phyloP scores from a whole-genome alignment of 176 grass and related monocot species.

The Eragrostis nindensis region DNA sequence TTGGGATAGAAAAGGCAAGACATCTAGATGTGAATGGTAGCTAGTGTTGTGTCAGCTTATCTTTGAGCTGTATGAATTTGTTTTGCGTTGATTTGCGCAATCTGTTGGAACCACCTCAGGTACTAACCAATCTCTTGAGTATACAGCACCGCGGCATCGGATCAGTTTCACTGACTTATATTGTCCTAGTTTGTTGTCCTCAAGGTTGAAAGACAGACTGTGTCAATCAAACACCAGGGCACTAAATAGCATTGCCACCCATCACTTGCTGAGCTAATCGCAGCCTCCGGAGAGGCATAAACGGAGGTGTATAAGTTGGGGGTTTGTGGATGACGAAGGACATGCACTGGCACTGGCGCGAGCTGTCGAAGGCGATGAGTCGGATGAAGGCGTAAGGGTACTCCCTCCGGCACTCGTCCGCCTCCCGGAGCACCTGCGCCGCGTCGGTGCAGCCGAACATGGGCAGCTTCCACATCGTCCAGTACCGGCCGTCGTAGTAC shows the following conservation, averaged over 20 bases:
- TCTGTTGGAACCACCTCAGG: too few species aligned
- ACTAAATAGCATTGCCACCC: too few species aligned
- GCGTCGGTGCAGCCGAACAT: slow-evolving; percentile 69
- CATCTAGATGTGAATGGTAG: background rate
- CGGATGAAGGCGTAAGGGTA: slow-evolving; percentile 65
- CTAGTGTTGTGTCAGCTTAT: background rate
- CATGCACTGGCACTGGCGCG: slow-evolving; percentile 70
- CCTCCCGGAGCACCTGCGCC: slow-evolving; percentile 51
- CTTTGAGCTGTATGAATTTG: background rate
- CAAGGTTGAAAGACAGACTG: too few species aligned
- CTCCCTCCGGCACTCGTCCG: slow-evolving; percentile 54
- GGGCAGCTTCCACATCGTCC: slow-evolving; percentile 78
- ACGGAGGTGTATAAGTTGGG: background rate
- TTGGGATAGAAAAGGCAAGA: background rate
- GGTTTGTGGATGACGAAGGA: slow-evolving; percentile 71
- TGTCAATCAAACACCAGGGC: too few species aligned
- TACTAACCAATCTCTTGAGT: too few species aligned
- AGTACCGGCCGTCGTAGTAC: slow-evolving; percentile 74
- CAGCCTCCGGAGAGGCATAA: background rate
- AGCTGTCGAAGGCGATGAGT: slow-evolving; percentile 59
- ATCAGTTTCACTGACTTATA: too few species aligned
- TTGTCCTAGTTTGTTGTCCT: too few species aligned
- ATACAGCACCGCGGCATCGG: too few species aligned
- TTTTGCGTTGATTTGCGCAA: too few species aligned
- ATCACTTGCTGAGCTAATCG: background rate